Conservation (phyloP, 345 rosid genomes). For the Cardamine chenopodiifolia region DNA sequence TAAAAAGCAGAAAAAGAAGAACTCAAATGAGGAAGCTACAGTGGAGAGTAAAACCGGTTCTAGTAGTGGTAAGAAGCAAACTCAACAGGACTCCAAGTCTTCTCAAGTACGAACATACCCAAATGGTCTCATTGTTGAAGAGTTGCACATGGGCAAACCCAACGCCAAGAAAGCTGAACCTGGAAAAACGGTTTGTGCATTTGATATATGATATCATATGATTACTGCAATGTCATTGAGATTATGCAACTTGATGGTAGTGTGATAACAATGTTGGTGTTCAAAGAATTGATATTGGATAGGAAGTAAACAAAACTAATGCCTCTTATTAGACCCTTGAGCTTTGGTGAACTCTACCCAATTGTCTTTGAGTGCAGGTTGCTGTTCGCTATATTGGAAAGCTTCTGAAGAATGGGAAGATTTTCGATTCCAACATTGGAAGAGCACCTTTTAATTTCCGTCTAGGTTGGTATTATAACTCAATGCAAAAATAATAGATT, state of each 20-base stretch:
- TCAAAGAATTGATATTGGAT: neutral
- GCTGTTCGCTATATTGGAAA: constrained; percentile 79
- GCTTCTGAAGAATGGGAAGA: constrained; percentile 84
- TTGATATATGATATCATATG: neutral
- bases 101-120: constrained; percentile 71
- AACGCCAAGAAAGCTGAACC: constrained; percentile 85
- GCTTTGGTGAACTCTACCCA: neutral
- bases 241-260: constrained; percentile 6
- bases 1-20: constrained; percentile 68
- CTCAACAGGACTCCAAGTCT: constrained; percentile 49
- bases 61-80: constrained; percentile 39
- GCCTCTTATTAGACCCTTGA: neutral
- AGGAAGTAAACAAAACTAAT: neutral
- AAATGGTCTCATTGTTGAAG: constrained; percentile 86
- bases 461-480: constrained; percentile 51
- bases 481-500: neutral
- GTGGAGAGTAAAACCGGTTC: constrained; percentile 40
- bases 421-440: constrained; percentile 85
- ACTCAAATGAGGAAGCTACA: constrained; percentile 54
- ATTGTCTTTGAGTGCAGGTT: constrained; percentile 57
- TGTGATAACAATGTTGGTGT: neutral
- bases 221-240: neutral
- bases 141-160: constrained; percentile 84
- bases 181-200: constrained; percentile 62
- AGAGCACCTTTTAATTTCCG: constrained; percentile 82